Base-by-base conservation (phyloP, 768 basidiomycete species). In the Lentinula edodes region DNA sequence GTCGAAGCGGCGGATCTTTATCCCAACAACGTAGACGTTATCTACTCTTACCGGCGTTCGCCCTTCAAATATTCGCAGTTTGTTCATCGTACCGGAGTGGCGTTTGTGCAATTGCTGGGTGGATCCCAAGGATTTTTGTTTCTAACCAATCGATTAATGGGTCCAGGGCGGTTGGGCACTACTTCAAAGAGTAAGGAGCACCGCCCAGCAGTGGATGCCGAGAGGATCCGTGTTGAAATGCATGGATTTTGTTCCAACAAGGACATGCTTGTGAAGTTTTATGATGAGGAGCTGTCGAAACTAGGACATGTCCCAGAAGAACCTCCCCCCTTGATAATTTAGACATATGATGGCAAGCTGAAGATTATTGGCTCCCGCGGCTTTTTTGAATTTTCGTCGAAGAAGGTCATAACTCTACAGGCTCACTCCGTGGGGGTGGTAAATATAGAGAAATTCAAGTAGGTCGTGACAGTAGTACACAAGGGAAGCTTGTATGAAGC, bases 91-190 rank as follows among this genome's bases (percentile, higher is more conserved):
- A 85, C 89, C 5, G 97, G 97, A 1, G 84, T 90, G 23, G 94
- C 92, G 8, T 93, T 98, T 69, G 86, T 94, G 8, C 94, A 97
- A 70, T 88, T 96, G 61, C 68, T 95, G 5, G 91, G 89, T 2
- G 91, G 87, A 1, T 72, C 80, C 3, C 79, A 88, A 58, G 94
- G 95, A 0, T 95, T 94, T 73, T 73, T 93, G 62, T 96, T 95
- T 79, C 78, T 94, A 66, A 95, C 91, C 58, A 98, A 98, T 71
- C 79, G 94, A 23, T 76, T 95, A 61, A 89, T 92, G 80, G 87
- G 83, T 3, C 81, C 87, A 12, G 86, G 88, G 52, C 77, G 88
- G 61, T 79, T 87, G 76, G 85, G 84, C 1, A 71, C 78, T 23
- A 75, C 78, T 18, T 68, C 79, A 65, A 84, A 83, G 64, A 81